A percentile compares a stretch with the other conserved stretches of the same genome.
These are phyloP conservation scores for Geranomyces michiganensis DNA, from an alignment of 192 early-diverging fungal genomes.

Conservation along the genomic window DNA sequence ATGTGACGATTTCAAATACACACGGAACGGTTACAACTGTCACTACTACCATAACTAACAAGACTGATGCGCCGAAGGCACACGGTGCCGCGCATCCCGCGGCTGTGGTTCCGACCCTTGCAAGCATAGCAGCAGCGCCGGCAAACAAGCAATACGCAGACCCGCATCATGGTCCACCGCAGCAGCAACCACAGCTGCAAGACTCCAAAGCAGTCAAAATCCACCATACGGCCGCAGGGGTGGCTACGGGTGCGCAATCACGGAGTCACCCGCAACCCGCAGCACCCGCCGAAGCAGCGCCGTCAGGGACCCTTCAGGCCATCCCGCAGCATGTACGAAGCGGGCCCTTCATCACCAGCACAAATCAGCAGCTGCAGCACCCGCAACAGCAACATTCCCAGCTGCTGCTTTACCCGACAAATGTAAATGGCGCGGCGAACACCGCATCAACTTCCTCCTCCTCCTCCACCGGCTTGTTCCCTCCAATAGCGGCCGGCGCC, in stretches of 20 bases:
- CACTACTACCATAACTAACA: background rate
- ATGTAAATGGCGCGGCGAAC: constrained; percentile 1
- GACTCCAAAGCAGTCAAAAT: background rate
- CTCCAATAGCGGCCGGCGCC: background rate
- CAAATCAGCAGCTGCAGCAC: background rate
- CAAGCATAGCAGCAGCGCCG: background rate
- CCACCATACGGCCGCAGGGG: background rate
- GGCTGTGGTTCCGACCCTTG: background rate
- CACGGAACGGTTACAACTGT: background rate
- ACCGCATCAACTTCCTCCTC: background rate
- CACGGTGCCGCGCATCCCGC: background rate
- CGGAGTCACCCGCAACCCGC: background rate
- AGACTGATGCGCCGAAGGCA: background rate
- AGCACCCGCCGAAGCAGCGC: background rate
- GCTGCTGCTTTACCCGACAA: constrained; percentile 2
- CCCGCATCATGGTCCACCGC: background rate
- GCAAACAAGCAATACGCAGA: background rate
- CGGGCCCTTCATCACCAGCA: constrained; percentile 13
- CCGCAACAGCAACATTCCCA: constrained; percentile 8
- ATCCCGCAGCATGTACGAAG: constrained; percentile 14
- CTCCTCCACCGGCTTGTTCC: background rate
- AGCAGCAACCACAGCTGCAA: constrained; percentile 10
- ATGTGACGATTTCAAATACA: background rate
- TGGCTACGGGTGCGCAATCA: background rate
- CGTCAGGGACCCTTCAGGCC: constrained; percentile 12